Conservation (phyloP, 2,329 filamentous ascomycete genomes). For the Oidium heveae region DNA sequence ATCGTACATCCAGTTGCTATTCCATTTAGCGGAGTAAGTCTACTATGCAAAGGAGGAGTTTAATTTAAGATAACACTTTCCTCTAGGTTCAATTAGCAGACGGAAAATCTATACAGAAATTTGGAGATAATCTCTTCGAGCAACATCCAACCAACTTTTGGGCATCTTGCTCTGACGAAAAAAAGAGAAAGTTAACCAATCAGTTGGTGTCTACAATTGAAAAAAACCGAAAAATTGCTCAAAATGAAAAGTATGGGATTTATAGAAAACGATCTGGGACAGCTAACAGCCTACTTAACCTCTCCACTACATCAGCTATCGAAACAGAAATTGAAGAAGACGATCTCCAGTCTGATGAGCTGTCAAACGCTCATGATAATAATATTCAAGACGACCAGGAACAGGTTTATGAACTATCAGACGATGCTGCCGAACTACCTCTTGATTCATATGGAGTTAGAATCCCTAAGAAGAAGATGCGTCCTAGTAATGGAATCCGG, state of each 20-base stretch:
- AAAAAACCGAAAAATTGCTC: slow-evolving; percentile 1
- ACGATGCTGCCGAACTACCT: slow-evolving; percentile 4
- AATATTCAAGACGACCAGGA: background rate
- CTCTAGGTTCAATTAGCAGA: slow-evolving; percentile 1
- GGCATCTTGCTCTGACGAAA: slow-evolving; percentile 2
- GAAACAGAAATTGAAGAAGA: slow-evolving; percentile 2
- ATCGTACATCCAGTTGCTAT: slow-evolving; percentile 3
- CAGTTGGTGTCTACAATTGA: background rate
- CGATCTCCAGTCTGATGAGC: slow-evolving; percentile 2
- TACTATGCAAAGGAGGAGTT: background rate
- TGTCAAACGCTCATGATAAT: background rate
- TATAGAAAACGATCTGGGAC: background rate
- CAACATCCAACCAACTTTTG: slow-evolving; percentile 9
- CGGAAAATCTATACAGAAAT: background rate
- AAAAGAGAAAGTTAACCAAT: slow-evolving; percentile 2
- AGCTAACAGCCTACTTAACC: background rate
- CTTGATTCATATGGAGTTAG: slow-evolving; percentile 11
- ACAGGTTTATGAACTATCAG: background rate
- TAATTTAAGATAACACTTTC: background rate
- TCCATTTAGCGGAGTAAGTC: slow-evolving; percentile 3
- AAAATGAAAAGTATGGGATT: background rate
- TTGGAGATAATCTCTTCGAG: slow-evolving; percentile 5
- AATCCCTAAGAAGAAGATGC: slow-evolving; percentile 6
- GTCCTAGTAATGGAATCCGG: slow-evolving; percentile 1
- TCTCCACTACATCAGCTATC: background rate